Evolutionary conservation across 306 rosid species (phyloP), one percentile per base, ranked within the genome.

Genomic region (Hippophae gyantsensis): DNA sequence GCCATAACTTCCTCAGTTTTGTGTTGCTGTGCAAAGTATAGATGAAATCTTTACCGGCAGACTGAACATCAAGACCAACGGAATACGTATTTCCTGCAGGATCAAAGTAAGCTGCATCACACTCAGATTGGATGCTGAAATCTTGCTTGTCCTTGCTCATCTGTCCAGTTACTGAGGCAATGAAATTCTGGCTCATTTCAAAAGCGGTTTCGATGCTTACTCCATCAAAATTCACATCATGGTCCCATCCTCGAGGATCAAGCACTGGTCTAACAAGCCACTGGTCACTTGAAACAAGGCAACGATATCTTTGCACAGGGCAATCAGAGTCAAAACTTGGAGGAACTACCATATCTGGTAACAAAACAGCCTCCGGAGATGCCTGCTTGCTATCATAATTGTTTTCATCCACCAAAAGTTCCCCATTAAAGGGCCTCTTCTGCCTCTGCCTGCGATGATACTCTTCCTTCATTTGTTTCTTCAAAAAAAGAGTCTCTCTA

Each of bases 241-340:
- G 96, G 82, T 93, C 99, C 94, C 93, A 88, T 66, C 97, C 97
- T 70, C 86, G 94, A 63, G 88, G 85, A 71, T 93, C 97, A 74
- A 84, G 90, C 79, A 89, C 96, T 50, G 99, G 97, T 69, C 95
- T 93, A 61, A 79, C 86, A 68, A 80, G 78, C 84, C 84, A 93
- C 62, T 80, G 86, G 41, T 86, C 97, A 75, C 68, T 61, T 8
- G 74, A 63, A 62, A 81, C 70, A 63, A 88, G 79, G 77, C 89
- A 81, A 57, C 87, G 97, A 42, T 93, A 93, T 80, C 95, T 88
- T 65, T 88, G 90, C 27, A 69, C 56, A 40, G 84, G 77, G 48
- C 76, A 79, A 56, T 86, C 67, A 6, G 89, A 74, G 67, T 81
- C 90, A 71, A 93, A 88, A 79, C 82, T 84, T 8, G 72, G 74